A percentile compares a stretch with the other conserved stretches of the same genome.
phyloP scores from a whole-genome alignment of 164 flowering plant genomes.

The Macadamia integrifolia region DNA sequence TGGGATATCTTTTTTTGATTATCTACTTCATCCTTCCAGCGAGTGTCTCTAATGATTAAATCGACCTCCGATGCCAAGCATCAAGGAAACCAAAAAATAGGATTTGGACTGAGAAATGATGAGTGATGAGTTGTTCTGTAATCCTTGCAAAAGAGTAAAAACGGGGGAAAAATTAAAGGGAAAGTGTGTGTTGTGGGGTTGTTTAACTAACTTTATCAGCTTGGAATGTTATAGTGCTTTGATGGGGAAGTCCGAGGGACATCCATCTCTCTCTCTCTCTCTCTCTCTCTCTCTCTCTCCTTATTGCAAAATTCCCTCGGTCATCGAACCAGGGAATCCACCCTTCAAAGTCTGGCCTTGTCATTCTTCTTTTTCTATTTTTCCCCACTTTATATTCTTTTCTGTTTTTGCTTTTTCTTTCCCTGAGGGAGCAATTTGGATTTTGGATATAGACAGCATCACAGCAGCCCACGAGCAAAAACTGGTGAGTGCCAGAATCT shows the following conservation, averaged over 20 bases:
- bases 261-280: background rate
- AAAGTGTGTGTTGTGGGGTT: background rate
- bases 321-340: no score
- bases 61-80: constrained; percentile 39
- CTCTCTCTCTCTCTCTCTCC: background rate
- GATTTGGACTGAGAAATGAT: constrained; percentile 20
- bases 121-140: constrained; percentile 14
- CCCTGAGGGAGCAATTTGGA: no score
- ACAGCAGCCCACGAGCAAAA: no score
- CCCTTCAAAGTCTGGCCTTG: no score
- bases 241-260: background rate
- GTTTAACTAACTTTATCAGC: background rate
- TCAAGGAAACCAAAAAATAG: constrained; percentile 41
- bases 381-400: no score
- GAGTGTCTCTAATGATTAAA: constrained; percentile 27
- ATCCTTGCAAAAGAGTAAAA: background rate
- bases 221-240: background rate
- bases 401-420: no score
- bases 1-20: no score
- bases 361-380: no score
- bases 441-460: no score
- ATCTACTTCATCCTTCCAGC: constrained; percentile 6
- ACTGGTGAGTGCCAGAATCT: no score
- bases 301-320: no score
- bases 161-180: background rate